Percentiles rank a stretch among this genome's conserved stretches.
These are phyloP conservation scores for Salpingoeca rosetta DNA, from an alignment of 78 protist genomes.

Conservation along the genomic window DNA sequence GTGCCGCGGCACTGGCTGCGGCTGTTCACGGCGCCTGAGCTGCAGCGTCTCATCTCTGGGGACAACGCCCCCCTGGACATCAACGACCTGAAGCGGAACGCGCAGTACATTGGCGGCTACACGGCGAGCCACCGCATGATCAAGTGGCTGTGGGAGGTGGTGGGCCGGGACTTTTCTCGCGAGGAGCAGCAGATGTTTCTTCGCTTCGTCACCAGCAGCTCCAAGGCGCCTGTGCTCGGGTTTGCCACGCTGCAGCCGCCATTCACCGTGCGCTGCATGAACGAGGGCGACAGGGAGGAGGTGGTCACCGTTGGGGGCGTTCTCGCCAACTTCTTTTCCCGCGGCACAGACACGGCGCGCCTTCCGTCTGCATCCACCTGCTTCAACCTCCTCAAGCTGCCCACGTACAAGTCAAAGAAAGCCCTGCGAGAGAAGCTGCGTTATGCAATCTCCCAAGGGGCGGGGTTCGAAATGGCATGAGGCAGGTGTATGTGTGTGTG, in stretches of 20 bases:
- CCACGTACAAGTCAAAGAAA: constrained; percentile 27
- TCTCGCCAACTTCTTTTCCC: not conserved
- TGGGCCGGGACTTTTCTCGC: constrained; percentile 12
- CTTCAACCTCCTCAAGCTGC: constrained; percentile 58
- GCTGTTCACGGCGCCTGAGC: constrained; percentile 29
- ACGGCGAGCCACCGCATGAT: constrained; percentile 7
- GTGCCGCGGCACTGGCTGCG: constrained; percentile 27
- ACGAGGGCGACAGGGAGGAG: not conserved
- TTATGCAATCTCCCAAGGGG: constrained; percentile 32
- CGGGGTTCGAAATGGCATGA: constrained; percentile 51
- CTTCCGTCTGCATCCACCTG: constrained; percentile 74
- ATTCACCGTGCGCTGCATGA: not conserved
- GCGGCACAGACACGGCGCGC: not conserved
- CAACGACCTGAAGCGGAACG: constrained; percentile 9
- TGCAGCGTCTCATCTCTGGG: constrained; percentile 42
- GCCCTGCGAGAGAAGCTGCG: constrained; percentile 25
- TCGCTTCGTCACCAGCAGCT: constrained; percentile 12
- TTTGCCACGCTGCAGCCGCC: not conserved
- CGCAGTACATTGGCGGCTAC: constrained; percentile 30
- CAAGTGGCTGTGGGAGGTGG: constrained; percentile 16
- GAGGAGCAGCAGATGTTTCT: constrained; percentile 2
- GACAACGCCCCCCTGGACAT: not conserved
- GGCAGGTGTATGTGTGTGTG: not conserved
- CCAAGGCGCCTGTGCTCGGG: not conserved
- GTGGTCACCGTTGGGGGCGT: not conserved